A percentile compares a stretch with the other conserved stretches of the same genome.
Evolutionary conservation across 352 stramenopile genomes (phyloP).

Genomic region (Phytopythium vexans): DNA sequence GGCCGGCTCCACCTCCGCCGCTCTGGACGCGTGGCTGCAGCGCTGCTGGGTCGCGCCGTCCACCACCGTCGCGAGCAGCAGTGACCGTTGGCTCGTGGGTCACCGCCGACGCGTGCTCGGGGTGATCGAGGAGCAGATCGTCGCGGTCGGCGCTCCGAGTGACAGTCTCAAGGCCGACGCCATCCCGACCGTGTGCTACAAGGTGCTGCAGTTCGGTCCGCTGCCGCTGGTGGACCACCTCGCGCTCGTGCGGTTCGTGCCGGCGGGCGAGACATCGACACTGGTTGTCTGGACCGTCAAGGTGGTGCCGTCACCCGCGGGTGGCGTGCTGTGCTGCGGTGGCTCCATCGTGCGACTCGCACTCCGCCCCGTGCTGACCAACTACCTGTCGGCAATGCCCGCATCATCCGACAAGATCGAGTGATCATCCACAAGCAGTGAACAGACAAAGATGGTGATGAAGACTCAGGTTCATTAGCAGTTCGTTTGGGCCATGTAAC

Average conservation of each 20-base stretch:
- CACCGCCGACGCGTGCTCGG: conserved; percentile 35
- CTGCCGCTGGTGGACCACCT: conserved; percentile 50
- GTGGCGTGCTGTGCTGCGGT: conserved; percentile 53
- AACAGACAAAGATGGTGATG: no score
- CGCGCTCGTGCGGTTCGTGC: conserved; percentile 53
- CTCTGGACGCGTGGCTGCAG: conserved; percentile 51
- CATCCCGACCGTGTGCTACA: conserved; percentile 53
- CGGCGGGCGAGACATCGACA: conserved; percentile 31
- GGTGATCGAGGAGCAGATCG: conserved; percentile 53
- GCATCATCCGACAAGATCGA: no score
- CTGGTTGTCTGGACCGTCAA: conserved; percentile 65
- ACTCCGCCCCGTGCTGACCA: conserved; percentile 21
- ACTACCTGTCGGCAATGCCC: no score
- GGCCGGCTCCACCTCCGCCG: conserved; percentile 18
- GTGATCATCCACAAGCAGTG: no score
- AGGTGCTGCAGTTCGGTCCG: conserved; percentile 35
- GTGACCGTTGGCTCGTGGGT: conserved; percentile 39
- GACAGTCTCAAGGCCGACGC: conserved; percentile 14
- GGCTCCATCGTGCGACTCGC: conserved; percentile 39
- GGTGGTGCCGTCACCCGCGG: conserved; percentile 40
- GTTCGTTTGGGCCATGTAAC: no score
- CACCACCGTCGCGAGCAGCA: conserved; percentile 26
- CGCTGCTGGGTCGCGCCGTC: conserved; percentile 34
- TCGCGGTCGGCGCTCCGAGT: conserved; percentile 38
- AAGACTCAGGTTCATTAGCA: no score